Evolutionary conservation across 116 monocot species (phyloP).

Genomic region (Iris pallida): DNA sequence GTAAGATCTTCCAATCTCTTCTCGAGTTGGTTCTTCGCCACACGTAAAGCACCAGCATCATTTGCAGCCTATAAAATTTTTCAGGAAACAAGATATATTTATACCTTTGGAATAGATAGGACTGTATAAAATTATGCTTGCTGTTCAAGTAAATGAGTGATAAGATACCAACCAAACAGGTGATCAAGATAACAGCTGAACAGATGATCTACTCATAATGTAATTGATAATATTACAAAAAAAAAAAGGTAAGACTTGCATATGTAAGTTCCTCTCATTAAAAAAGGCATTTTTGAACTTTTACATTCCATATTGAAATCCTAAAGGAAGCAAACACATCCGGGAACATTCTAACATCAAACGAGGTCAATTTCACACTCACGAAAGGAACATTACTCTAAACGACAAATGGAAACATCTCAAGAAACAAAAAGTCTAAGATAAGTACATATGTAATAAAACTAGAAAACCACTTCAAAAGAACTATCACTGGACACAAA

Average conservation of each 20-base stretch:
- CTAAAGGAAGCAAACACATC: background rate
- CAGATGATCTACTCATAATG: too few relatives aligned
- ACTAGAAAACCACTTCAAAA: background rate
- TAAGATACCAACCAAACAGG: too few relatives aligned
- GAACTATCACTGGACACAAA: too few relatives aligned
- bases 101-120: background rate
- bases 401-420: background rate
- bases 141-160: background rate
- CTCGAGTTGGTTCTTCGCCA: conserved; percentile 84
- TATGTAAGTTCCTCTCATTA: background rate
- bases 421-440: background rate
- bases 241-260: background rate
- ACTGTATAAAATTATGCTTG: background rate
- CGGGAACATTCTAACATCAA: background rate
- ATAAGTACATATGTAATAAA: background rate
- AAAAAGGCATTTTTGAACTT: background rate
- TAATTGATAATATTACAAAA: background rate
- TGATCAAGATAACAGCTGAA: too few relatives aligned
- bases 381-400: background rate
- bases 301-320: background rate
- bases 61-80: conserved; percentile 52
- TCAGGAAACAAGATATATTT: background rate
- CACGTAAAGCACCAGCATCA: conserved; percentile 86
- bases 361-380: background rate
- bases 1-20: conserved; percentile 70